Evolutionary conservation across 2,329 filamentous ascomycete genomes (phyloP), one percentile per base, ranked within the genome.

Genomic region (Beauveria sp.): DNA sequence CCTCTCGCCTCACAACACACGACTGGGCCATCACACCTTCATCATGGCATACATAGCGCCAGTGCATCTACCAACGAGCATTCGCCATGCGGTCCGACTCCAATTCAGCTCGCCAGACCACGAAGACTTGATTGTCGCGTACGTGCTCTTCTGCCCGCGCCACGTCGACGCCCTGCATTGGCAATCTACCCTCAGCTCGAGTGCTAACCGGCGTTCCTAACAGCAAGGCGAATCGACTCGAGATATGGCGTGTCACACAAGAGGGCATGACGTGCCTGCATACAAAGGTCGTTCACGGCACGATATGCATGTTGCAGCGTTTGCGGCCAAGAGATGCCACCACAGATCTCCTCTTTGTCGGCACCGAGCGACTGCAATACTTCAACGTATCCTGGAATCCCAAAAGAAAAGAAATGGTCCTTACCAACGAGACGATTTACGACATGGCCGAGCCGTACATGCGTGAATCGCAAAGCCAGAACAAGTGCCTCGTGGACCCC

Each of bases 21-120:
- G 34, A 9, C 50, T 31, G 48, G 50, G 24, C 34, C 40, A 34
- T 38, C 18, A 8, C 16, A 22, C 16, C 45, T 38, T 63, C 65
- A 70, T 53, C 61, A 99, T 99, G 95, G 90, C 95, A 58, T 99
- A 98, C 74, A 80, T 99, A 70, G 92, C 91, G 64, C 93, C 95
- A 45, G 95, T 99, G 62, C 95, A 99, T 75, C 84, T 88, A 69
- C 89, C 95, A 26, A 97, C 91, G 73, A 96, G 91, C 78, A 87
- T 97, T 66, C 87, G 93, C 61, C 90, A 96, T 83, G 93, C 93
- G 16, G 75, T 98, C 66, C 90, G 88, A 71, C 82, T 93, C 64
- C 87, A 86, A 68, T 88, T 98, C 68, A 79, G 96, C 57, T 83
- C 84, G 49, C 77, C 85, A 5, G 85, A 90, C 56, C 85, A 92